Evolutionary conservation across 352 stramenopile genomes (phyloP), one percentile per base, ranked within the genome.

Genomic region (Globisporangium cylindrosporum): DNA sequence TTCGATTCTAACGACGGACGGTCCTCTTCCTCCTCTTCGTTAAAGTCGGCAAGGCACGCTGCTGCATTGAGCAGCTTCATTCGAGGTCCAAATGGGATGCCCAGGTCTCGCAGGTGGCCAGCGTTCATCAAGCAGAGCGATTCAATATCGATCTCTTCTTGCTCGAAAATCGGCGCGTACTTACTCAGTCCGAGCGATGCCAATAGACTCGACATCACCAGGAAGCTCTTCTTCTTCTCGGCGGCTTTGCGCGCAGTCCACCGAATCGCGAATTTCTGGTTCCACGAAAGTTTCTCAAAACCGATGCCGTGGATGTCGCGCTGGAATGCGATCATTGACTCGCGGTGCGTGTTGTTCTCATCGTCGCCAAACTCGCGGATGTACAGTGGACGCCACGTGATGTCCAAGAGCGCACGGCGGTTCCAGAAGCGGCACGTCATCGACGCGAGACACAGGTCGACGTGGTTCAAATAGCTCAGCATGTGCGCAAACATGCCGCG

Each of bases 361-460:
- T 94, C 88, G 62, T 92, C 88, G 57, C 86, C 86, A 70, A 95
- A 94, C 71, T 89, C 80, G 59, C 82, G 81, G 48, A 92, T 79
- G 73, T 95, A 95, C n/a, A 95, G 69, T 29, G 88, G 88, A 6
- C 86, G 84, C 88, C 88, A 95, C 55, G 80, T 91, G 58, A 95
- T 91, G 68, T 95, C 88, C 41, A 95, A 74, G 64, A 93, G 69
- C 58, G 88, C 86, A 58, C 88, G 77, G 71, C 93, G 92, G 78
- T 93, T 94, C 86, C 86, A 95, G 66, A 92, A 93, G 3, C 86
- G 76, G 57, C 88, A 95, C 12, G 84, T 91, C 88, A 95, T 95
- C 7, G 84, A 92, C 51, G 88, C 88, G 27, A 95, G 67, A 64
- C 82, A 91, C 46, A 95, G 63, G 54, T 95, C 88, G 34, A 94